Evolutionary conservation across 345 rosid species (phyloP), one percentile per base, ranked within the genome.

Genomic region (Eucalyptus shirleyi): DNA sequence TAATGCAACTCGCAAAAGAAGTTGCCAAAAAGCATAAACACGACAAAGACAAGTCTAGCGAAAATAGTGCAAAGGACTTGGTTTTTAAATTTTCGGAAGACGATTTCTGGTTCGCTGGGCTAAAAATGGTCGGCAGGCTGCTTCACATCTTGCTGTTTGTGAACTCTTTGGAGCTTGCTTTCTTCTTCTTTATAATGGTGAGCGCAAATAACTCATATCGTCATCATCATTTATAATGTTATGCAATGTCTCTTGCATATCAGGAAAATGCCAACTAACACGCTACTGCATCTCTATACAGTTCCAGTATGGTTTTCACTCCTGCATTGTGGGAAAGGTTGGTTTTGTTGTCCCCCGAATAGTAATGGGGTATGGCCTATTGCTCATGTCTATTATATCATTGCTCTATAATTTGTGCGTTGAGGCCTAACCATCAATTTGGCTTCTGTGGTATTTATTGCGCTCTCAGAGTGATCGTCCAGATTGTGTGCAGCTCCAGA

Each of bases 141-240:
- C 95, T 97, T 69, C 99, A 96, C 53, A 87, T 96, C 92, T 92
- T 95, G 90, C 95, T 96, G 2, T 97, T 97, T 90, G 98, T 96
- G 83, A 97, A 97, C 91, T 95, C 99, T 10, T 96, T 97, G 51
- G 98, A 96, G 65, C 37, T 97, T 9, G 97, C 99, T 14, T 96
- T 93, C 92, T 91, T 97, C 93, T 95, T 96, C 93, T 97, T 94
- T 89, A 93, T 96, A 89, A 89, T 94, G 95, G 99, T 96, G 93
- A 91, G 90, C 24, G 81, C 19, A n/a, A 6, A 15, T 15, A 34
- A 5, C 49, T 15, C 19, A 65, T 10, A 14, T 14, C 7, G 23
- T 6, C 24, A 6, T 23, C 16, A 5, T 44, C 32, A 21, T 15
- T 59, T 12, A 6, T 5, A 12, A 60, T 60, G 69, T 45, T 45